phyloP scores from a whole-genome alignment of 1,284 basidiomycete species.

The Amylostereum areolatum region DNA sequence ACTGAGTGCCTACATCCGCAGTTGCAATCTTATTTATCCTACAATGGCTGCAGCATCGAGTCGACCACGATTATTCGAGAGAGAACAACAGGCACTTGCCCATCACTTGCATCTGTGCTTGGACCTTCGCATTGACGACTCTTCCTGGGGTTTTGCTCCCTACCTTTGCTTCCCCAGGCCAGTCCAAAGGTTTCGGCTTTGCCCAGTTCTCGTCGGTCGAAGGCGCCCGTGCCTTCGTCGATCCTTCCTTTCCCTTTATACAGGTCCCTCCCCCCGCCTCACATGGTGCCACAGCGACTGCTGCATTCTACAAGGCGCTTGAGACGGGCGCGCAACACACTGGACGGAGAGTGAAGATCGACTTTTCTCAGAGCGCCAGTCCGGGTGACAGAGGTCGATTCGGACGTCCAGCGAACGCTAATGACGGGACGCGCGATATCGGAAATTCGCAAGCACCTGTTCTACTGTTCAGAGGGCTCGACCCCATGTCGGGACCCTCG shows the following conservation, averaged over 20 bases:
- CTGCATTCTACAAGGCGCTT: slow-evolving; percentile 63
- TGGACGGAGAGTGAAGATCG: slow-evolving; percentile 83
- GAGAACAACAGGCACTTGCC: slow-evolving; percentile 87
- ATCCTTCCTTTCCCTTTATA: slow-evolving; percentile 79
- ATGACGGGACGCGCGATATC: slow-evolving; percentile 93
- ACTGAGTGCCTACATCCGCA: slow-evolving; percentile 31
- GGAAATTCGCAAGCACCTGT: slow-evolving; percentile 77
- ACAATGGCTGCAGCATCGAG: slow-evolving; percentile 68
- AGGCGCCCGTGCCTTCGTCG: slow-evolving; percentile 82
- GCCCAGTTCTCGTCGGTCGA: slow-evolving; percentile 82
- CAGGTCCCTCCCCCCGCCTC: slow-evolving; percentile 81
- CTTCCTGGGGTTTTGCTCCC: slow-evolving; percentile 42
- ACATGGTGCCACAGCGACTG: slow-evolving; percentile 65
- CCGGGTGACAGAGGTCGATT: slow-evolving; percentile 57
- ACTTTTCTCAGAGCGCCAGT: slow-evolving; percentile 77
- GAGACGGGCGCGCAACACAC: slow-evolving; percentile 59
- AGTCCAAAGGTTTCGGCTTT: slow-evolving; percentile 91
- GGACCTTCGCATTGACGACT: slow-evolving; percentile 65
- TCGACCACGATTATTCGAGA: slow-evolving; percentile 92
- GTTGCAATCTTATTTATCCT: slow-evolving; percentile 75
- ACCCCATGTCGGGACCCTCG: slow-evolving; percentile 79
- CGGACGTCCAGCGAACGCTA: slow-evolving; percentile 53
- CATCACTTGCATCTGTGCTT: slow-evolving; percentile 60
- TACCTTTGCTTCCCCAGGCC: slow-evolving; percentile 62
- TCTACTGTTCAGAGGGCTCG: slow-evolving; percentile 82